phyloP scores from a whole-genome alignment of 805 yeast species.

The Ogataea glucozyma region DNA sequence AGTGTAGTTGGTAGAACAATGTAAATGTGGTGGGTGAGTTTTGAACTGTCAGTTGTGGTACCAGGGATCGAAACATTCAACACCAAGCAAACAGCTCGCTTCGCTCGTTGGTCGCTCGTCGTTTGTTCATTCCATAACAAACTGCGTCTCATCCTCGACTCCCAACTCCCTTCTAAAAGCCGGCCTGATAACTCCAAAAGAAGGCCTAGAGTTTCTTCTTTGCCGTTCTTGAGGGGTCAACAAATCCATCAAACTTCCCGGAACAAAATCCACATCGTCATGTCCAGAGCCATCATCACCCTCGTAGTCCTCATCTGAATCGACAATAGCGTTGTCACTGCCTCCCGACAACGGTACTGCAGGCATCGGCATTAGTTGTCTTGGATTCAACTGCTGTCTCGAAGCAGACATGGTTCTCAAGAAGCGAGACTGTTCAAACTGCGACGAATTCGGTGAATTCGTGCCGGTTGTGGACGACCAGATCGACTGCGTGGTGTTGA shows the following conservation, averaged over 20 bases:
- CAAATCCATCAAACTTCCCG: slow-evolving; percentile 75
- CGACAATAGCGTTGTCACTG: slow-evolving; percentile 23
- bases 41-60: too few relatives aligned
- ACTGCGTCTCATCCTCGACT: slow-evolving; percentile 38
- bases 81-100: neutral
- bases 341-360: neutral
- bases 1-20: too few relatives aligned
- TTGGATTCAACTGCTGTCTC: slow-evolving; percentile 13
- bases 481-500: slow-evolving; percentile 25
- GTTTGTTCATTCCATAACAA: slow-evolving; percentile 35
- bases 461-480: slow-evolving; percentile 22
- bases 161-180: slow-evolving; percentile 10
- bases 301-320: slow-evolving; percentile 37
- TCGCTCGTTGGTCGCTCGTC: neutral
- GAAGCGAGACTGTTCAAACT: slow-evolving; percentile 15
- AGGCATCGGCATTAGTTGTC: slow-evolving; percentile 11
- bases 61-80: too few relatives aligned
- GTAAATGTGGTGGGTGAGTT: too few relatives aligned
- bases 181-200: slow-evolving; percentile 15
- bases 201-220: slow-evolving; percentile 60
- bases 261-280: slow-evolving; percentile 76
- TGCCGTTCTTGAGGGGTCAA: slow-evolving; percentile 77
- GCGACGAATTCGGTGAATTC: slow-evolving; percentile 14
- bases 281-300: slow-evolving; percentile 29
- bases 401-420: slow-evolving; percentile 16